phyloP scores from a whole-genome alignment of 139 green algal genomes.

The Chlorella sp. region DNA sequence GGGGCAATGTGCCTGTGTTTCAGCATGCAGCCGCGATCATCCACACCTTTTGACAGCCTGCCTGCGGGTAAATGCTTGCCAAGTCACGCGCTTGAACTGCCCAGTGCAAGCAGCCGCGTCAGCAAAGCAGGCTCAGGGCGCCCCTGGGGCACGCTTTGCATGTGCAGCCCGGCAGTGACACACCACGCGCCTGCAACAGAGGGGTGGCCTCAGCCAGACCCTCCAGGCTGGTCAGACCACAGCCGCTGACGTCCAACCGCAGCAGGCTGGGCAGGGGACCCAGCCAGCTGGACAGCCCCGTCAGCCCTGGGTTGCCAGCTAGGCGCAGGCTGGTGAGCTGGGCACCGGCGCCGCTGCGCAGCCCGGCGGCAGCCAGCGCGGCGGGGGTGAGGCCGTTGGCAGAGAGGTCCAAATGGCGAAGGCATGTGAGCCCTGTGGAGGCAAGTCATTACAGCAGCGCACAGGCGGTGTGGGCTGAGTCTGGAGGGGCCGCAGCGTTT shows the following conservation, averaged over 20 bases:
- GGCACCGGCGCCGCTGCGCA: background rate
- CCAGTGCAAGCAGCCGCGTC: background rate
- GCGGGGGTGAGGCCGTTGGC: constrained; percentile 1
- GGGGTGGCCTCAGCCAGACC: constrained; percentile 4
- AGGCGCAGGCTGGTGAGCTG: constrained; percentile 13
- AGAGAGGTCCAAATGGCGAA: constrained; percentile 14
- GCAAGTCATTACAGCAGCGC: background rate
- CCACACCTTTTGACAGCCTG: too few species aligned
- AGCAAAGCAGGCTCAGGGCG: too few species aligned
- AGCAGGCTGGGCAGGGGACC: constrained; percentile 10
- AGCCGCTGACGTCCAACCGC: constrained; percentile 16
- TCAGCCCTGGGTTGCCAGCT: constrained; percentile 1
- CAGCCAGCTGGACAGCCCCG: background rate
- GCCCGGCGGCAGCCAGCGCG: background rate
- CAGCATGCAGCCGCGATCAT: too few species aligned
- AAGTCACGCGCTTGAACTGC: background rate
- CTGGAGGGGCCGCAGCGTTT: too few species aligned
- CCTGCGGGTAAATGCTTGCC: too few species aligned
- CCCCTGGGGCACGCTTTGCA: too few species aligned
- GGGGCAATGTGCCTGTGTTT: too few species aligned
- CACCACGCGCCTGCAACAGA: constrained; percentile 8
- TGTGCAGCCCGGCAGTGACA: background rate
- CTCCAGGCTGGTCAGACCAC: background rate
- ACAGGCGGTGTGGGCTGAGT: too few species aligned
- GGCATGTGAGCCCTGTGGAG: background rate